A percentile compares a stretch with the other conserved stretches of the same genome.
phyloP scores from a whole-genome alignment of 805 yeast species.

The Cyberlindnera samutprakarnensis region DNA sequence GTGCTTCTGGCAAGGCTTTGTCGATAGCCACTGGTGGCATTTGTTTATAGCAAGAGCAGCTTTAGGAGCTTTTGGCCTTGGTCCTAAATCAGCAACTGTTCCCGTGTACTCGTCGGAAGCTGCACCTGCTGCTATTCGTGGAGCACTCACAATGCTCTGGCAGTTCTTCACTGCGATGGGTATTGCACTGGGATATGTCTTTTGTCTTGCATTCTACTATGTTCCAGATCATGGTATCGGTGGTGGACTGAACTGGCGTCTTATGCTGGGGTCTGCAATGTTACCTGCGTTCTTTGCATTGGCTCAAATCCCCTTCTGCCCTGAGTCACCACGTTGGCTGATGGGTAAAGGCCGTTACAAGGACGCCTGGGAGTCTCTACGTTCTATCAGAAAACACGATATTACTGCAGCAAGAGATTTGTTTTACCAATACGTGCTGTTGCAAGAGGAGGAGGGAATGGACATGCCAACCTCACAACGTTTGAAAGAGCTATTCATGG shows the following conservation, averaged over 20 bases:
- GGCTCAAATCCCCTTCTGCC: slow-evolving; percentile 56
- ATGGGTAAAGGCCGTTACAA: slow-evolving; percentile 61
- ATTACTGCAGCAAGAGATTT: slow-evolving; percentile 65
- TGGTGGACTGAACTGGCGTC: slow-evolving; percentile 54
- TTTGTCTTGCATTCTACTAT: slow-evolving; percentile 53
- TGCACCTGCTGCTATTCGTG: slow-evolving; percentile 55
- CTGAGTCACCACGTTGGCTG: slow-evolving; percentile 73
- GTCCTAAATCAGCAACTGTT: slow-evolving; percentile 65
- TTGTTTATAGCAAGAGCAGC: slow-evolving; percentile 58
- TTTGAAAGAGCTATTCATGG: slow-evolving; percentile 50
- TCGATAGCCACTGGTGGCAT: slow-evolving; percentile 52
- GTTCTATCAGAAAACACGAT: slow-evolving; percentile 39
- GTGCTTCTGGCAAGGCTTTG: slow-evolving; percentile 65
- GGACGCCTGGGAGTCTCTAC: slow-evolving; percentile 50
- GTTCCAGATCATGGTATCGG: slow-evolving; percentile 32
- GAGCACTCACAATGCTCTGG: slow-evolving; percentile 68
- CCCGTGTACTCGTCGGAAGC: slow-evolving; percentile 70
- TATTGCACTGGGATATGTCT: slow-evolving; percentile 63
- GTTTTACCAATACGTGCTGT: slow-evolving; percentile 58
- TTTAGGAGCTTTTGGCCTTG: slow-evolving; percentile 57
- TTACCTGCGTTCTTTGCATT: slow-evolving; percentile 57
- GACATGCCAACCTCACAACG: slow-evolving; percentile 39
- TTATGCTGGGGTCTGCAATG: slow-evolving; percentile 63
- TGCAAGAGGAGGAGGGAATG: slow-evolving; percentile 52
- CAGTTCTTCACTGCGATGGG: slow-evolving; percentile 72